Evolutionary conservation across 2,329 filamentous ascomycete genomes (phyloP).

Genomic region (Penicillium sp.): DNA sequence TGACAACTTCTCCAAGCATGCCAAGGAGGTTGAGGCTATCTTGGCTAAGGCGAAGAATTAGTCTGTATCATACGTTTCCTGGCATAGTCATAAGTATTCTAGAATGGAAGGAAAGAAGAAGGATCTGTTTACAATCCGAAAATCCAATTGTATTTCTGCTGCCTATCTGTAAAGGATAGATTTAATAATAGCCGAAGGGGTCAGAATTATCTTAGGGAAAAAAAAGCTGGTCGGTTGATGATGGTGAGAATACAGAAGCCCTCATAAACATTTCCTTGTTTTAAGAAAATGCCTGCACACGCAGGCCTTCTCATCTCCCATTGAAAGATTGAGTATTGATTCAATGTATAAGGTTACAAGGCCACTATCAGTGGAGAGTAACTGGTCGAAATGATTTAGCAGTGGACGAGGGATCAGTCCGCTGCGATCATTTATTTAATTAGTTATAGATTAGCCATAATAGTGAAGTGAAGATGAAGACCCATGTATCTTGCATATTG

Average conservation of each 20-base stretch:
- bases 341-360: no score
- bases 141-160: background rate
- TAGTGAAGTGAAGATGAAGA: background rate
- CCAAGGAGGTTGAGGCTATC: conserved; percentile 49
- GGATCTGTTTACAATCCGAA: background rate
- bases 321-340: no score
- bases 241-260: no score
- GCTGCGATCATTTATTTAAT: background rate
- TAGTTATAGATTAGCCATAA: background rate
- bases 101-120: background rate
- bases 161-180: background rate
- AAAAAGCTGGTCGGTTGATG: no score
- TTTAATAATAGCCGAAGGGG: no score
- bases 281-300: no score
- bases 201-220: no score
- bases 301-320: no score
- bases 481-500: background rate
- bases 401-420: background rate
- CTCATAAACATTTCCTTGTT: no score
- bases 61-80: conserved; percentile 8
- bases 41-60: conserved; percentile 32
- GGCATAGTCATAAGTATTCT: background rate
- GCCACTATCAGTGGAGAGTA: background rate
- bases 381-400: background rate
- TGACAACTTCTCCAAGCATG: conserved; percentile 52